phyloP scores from a whole-genome alignment of 257 asterid genomes.

The Solanum corneliomulleri region DNA sequence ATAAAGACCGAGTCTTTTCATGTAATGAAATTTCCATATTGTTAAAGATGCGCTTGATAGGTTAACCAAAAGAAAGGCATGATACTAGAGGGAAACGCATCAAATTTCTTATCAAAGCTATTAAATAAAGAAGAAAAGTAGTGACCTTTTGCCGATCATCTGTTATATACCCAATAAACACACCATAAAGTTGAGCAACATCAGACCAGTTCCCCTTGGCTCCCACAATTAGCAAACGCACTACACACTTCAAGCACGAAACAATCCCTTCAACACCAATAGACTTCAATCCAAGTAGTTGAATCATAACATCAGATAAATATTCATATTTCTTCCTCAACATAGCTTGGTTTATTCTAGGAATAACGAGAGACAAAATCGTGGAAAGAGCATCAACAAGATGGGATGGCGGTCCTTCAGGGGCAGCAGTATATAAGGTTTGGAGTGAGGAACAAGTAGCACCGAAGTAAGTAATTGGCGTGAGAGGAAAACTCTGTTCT shows the following conservation, averaged over 20 bases:
- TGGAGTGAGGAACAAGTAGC: conserved; percentile 73
- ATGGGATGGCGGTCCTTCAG: conserved; percentile 36
- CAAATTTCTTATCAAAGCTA: not conserved
- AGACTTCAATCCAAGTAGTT: conserved; percentile 24
- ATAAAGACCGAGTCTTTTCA: not conserved
- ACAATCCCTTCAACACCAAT: conserved; percentile 44
- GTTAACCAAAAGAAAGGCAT: not conserved
- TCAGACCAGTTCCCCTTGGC: conserved; percentile 54
- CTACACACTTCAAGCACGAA: conserved; percentile 51
- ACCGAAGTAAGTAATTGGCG: conserved; percentile 61
- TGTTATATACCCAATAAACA: conserved; percentile 34
- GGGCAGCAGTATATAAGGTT: conserved; percentile 32
- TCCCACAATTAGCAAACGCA: conserved; percentile 40
- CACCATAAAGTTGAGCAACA: conserved; percentile 40
- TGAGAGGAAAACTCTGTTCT: conserved; percentile 51
- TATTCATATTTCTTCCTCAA: conserved; percentile 31
- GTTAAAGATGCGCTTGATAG: not conserved
- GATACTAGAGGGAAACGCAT: not conserved
- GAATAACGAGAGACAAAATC: conserved; percentile 42
- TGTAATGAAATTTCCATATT: not conserved
- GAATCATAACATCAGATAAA: conserved; percentile 36
- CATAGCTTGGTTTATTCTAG: conserved; percentile 21
- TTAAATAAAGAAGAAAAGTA: not conserved
- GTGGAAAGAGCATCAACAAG: conserved; percentile 57
- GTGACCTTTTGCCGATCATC: conserved; percentile 60